Base-by-base conservation (phyloP, 2,329 filamentous ascomycete genomes). In the Chaetomium globosum region DNA sequence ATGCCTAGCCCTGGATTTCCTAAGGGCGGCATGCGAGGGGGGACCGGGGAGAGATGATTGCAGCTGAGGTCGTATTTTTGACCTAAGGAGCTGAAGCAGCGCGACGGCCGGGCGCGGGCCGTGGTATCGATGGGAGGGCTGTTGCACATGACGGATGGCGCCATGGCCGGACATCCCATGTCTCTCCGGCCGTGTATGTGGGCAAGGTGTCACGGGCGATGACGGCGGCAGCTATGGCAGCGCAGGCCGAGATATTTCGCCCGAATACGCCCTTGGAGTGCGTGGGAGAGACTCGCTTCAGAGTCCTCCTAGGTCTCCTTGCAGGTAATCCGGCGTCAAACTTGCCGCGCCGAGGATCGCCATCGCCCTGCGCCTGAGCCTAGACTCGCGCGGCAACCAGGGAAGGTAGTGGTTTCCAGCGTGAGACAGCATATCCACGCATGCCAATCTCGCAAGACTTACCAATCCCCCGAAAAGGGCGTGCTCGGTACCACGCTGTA, bases 21-120 rank as follows among this genome's bases (percentile, higher is more conserved):
- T 28, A 39, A 57, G 33, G 57, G 55, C 57, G 46, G 60, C 31
- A 53, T 65, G 46, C 49, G 56, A 21, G 48, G 23, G 57, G 43
- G 46, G 49, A 59, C 56, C 31, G 31, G 31, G 56, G 64, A 55
- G 23, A 54, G 48, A 60, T 57, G 28, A 55, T 56, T 53, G 57
- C 60, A 36, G 9, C 23, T 56, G 61, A 63, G 39, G 65, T 70
- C 58, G 65, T 63, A 68, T 65, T 64, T 5, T 43, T 58, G 46
- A 49, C 62, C 55, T 39, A 16, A 62, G 48, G 60, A 60, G 66
- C 63, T 64, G 61, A 62, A 26, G 8, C 52, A 31, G 33, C 12
- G 43, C 33, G 33, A 54, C 8, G 31, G 59, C 8, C 39, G 39
- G 61, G 48, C 33, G 21, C 36, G 55, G 55, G 43, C 31, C n/a